phyloP scores from a whole-genome alignment of 73 alveolate species.

The Paramecium primaurelia region DNA sequence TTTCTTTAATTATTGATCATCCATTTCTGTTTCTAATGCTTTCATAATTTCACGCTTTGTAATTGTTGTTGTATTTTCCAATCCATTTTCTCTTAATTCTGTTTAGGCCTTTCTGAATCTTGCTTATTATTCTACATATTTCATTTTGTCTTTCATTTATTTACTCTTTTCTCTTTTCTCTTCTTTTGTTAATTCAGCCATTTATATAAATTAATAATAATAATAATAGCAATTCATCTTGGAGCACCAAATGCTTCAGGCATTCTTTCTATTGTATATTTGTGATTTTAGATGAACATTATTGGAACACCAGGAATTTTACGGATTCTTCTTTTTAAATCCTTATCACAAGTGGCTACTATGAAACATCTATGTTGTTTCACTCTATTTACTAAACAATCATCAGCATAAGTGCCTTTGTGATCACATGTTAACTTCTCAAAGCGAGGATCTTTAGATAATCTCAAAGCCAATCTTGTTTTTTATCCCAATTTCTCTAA shows the following conservation, averaged over 20 bases:
- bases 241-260: constrained; percentile 89
- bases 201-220: background rate
- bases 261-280: constrained; percentile 95
- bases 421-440: constrained; percentile 94
- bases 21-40: background rate
- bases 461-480: constrained; percentile 95
- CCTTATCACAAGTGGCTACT: constrained; percentile 99
- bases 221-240: constrained; percentile 24
- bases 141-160: background rate
- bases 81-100: background rate
- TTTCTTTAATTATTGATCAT: background rate
- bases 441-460: constrained; percentile 96
- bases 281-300: constrained; percentile 96
- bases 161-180: background rate
- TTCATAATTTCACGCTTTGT: background rate
- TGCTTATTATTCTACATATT: background rate
- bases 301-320: constrained; percentile 99
- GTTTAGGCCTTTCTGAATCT: background rate
- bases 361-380: constrained; percentile 93
- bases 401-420: constrained; percentile 99
- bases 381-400: constrained; percentile 96
- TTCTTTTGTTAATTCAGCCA: background rate
- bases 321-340: constrained; percentile 91
- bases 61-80: background rate
- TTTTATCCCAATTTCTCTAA: constrained; percentile 97